A percentile compares a stretch with the other conserved stretches of the same genome.
phyloP scores from a whole-genome alignment of 2,329 filamentous ascomycete species.

The Penicillium sp. region DNA sequence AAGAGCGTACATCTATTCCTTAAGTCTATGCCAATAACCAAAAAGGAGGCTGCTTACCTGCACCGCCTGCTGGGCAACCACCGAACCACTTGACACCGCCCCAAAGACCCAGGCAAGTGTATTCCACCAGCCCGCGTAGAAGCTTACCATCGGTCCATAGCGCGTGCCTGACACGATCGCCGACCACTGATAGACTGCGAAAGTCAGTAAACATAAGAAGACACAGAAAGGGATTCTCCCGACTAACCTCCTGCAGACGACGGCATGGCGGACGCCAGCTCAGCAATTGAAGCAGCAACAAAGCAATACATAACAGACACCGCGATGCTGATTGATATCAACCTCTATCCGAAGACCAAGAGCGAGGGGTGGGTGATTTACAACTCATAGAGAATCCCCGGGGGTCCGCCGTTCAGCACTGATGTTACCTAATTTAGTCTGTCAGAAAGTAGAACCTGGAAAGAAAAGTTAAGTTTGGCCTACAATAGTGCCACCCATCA shows the following conservation, averaged over 20 bases:
- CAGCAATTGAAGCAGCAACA: slow-evolving; percentile 43
- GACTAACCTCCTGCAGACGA: slow-evolving; percentile 33
- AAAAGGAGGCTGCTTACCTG: background rate
- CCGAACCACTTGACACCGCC: background rate
- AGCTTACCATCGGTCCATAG: slow-evolving; percentile 19
- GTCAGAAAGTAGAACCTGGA: background rate
- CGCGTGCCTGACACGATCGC: slow-evolving; percentile 42
- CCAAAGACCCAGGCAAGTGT: slow-evolving; percentile 25
- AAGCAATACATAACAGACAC: slow-evolving; percentile 38
- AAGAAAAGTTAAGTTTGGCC: background rate
- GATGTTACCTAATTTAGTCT: slow-evolving; percentile 27
- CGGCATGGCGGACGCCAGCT: slow-evolving; percentile 48
- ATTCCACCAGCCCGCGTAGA: slow-evolving; percentile 43
- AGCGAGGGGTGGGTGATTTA: slow-evolving; percentile 23
- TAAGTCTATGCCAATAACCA: too few species aligned
- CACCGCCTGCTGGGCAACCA: background rate
- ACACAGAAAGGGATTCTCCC: background rate
- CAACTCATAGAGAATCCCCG: slow-evolving; percentile 44
- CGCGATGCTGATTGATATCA: slow-evolving; percentile 42
- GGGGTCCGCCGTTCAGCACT: slow-evolving; percentile 47
- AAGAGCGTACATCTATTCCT: slow-evolving; percentile 26
- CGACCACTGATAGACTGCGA: slow-evolving; percentile 49
- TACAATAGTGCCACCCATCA: slow-evolving; percentile 41
- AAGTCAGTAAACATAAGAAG: background rate
- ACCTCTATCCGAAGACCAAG: background rate